Evolutionary conservation across 768 basidiomycete species (phyloP), one percentile per base, ranked within the genome.

Genomic region (Pleurotus sapidus): DNA sequence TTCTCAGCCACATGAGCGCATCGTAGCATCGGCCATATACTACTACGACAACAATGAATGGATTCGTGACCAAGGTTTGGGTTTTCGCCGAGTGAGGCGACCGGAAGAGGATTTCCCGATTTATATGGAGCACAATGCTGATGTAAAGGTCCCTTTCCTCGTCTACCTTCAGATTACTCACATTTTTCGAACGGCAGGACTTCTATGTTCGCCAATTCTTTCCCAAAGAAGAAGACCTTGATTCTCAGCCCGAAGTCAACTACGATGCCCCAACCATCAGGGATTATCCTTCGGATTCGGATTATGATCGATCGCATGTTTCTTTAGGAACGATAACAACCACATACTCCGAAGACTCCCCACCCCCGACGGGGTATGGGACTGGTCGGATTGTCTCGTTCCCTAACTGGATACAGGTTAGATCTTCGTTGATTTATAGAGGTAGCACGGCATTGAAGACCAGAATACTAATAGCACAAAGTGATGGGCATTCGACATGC

Each of bases 1-100:
- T 7, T n/a, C 30, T 38, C 38, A 62, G 61, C 61, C 61, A 40
- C 61, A 62, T 30, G 61, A 62, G 25, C 59, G 59, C 5, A 60
- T 62, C 17, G 55, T 55, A 8, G 59, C 61, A 6, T 62, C 61
- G 3, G 51, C 46, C 11, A 62, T 62, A 18, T 62, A 60, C 46
- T 62, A 62, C 42, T 60, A 62, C 30, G 59, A 60, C 2, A 57
- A 60, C 15, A 50, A 62, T 45, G 11, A 20, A 15, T 40, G 34
- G 24, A 55, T 62, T n/a, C 11, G 38, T 11, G 61, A 62, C 17
- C n/a, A 30, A 11, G 61, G 61, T 7, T 46, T 62, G 11, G 57
- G 59, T 55, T 55, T 62, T 12, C 46, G 56, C 23, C 27, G 27
- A 23, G 24, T 48, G 12, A 46, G 56, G 49, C 17, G 20, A 12